A percentile compares a stretch with the other conserved stretches of the same genome.
Conservation (phyloP, 441 rosid genomes). For the Adansonia gregorii region DNA sequence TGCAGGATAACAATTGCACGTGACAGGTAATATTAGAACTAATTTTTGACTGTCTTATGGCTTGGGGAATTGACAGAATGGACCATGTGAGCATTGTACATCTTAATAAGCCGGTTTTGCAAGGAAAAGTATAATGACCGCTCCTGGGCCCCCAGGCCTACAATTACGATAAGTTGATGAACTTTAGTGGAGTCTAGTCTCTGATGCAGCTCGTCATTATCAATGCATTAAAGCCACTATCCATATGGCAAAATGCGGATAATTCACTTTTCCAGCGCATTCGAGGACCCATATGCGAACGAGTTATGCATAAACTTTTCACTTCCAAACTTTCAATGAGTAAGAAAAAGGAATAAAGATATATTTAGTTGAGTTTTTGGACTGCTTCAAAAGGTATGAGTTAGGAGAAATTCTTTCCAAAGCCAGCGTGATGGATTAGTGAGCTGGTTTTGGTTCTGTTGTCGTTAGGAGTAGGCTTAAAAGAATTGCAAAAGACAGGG, state of each 20-base stretch:
- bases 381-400: conserved; percentile 12
- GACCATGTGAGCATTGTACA: too few species aligned
- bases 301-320: not conserved
- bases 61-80: too few species aligned
- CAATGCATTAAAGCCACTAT: not conserved
- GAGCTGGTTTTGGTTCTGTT: conserved; percentile 4
- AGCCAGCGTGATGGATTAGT: not conserved
- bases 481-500: not conserved
- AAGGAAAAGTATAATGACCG: too few species aligned
- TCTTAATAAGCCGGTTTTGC: too few species aligned
- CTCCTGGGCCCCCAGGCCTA: too few species aligned
- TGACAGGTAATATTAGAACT: too few species aligned
- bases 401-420: not conserved
- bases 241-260: not conserved
- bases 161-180: too few species aligned
- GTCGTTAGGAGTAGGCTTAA: not conserved
- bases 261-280: not conserved
- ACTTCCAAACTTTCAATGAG: not conserved
- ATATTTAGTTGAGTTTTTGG: not conserved
- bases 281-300: not conserved
- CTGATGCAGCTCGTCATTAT: not conserved
- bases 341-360: not conserved
- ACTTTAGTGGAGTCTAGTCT: not conserved
- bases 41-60: too few species aligned
- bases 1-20: too few species aligned